phyloP scores from a whole-genome alignment of 352 stramenopile species.

The Phytophthora aleatoria region DNA sequence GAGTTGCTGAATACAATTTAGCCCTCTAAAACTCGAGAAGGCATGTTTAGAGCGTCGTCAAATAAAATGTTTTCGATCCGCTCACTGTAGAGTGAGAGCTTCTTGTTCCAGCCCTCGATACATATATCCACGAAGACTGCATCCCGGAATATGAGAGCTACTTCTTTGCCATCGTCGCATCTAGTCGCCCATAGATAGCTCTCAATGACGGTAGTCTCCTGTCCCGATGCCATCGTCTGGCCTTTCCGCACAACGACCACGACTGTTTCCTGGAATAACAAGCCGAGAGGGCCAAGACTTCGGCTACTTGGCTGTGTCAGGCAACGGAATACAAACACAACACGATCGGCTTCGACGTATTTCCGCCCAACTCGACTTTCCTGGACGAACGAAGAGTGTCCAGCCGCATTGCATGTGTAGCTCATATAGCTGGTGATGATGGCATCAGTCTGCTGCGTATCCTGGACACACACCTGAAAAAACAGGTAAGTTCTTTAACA shows the following conservation, averaged over 20 bases:
- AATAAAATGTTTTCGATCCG: constrained; percentile 32
- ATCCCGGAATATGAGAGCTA: constrained; percentile 6
- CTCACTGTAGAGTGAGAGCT: constrained; percentile 13
- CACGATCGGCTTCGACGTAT: constrained; percentile 17
- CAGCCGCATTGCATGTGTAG: constrained; percentile 15
- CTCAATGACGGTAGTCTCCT: constrained; percentile 20
- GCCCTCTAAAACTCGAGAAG: too few species aligned
- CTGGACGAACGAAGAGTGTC: constrained; percentile 8
- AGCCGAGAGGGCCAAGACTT: constrained; percentile 11
- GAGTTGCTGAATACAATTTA: too few species aligned
- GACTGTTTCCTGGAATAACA: constrained; percentile 20
- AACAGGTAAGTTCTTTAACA: neutral
- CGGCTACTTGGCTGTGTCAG: constrained; percentile 10
- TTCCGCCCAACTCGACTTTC: constrained; percentile 13
- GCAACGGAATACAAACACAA: constrained; percentile 14
- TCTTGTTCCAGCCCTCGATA: constrained; percentile 15
- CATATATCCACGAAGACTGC: constrained; percentile 9
- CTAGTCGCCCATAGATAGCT: constrained; percentile 14
- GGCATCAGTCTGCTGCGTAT: constrained; percentile 4
- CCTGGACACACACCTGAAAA: constrained; percentile 17
- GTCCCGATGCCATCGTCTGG: constrained; percentile 3
- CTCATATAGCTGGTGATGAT: constrained; percentile 11
- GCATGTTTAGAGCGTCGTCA: constrained; percentile 7
- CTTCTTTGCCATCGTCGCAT: constrained; percentile 20
- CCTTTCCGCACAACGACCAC: constrained; percentile 18